Evolutionary conservation across 208 protist genomes (phyloP).

Genomic region (Tritrichomonas foetus): DNA sequence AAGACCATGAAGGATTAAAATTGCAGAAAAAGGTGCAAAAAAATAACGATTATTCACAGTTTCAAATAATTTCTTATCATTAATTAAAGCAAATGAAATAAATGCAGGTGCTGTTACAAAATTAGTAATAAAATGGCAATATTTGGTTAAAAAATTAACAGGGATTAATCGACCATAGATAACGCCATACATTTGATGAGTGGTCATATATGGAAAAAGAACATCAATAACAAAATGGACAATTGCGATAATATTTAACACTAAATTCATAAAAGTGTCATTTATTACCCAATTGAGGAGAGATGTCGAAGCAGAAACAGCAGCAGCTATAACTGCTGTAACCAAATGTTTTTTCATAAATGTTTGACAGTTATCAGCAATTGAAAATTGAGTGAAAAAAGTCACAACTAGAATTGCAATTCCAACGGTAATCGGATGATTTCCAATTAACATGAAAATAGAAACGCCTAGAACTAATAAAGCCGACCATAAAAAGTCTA

Average conservation of each 20-base stretch:
- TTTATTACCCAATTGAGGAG: background rate
- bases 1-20: background rate
- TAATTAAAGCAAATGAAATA: slow-evolving; percentile 27
- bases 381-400: slow-evolving; percentile 37
- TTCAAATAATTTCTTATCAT: background rate
- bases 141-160: background rate
- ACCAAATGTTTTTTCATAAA: slow-evolving; percentile 21
- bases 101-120: background rate
- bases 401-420: background rate
- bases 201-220: background rate
- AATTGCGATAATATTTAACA: background rate
- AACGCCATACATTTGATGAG: background rate
- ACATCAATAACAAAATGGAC: background rate
- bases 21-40: background rate
- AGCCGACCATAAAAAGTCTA: background rate
- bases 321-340: background rate
- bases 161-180: background rate
- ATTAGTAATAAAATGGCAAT: slow-evolving; percentile 19
- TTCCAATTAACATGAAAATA: background rate
- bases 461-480: background rate
- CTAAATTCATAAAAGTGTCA: background rate
- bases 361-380: background rate
- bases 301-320: background rate
- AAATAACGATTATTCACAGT: background rate
- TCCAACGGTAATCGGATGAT: background rate